Percentiles rank a stretch among this genome's conserved stretches.
phyloP scores from a whole-genome alignment of 2,329 filamentous ascomycete species.

The Xylaria sp. region DNA sequence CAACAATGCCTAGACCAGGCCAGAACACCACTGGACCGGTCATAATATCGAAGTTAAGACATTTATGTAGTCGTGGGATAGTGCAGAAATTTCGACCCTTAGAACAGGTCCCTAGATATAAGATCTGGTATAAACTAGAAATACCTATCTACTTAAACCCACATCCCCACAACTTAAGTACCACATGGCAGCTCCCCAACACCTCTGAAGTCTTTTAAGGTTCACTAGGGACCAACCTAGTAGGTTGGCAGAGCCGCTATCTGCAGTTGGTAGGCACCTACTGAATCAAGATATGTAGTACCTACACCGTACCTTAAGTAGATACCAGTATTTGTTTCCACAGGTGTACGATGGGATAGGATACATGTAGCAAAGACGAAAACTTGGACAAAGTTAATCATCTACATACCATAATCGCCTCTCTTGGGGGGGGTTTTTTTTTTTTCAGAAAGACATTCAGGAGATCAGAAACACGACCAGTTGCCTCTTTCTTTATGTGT shows the following conservation, averaged over 20 bases:
- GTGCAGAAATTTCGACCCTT: too few species aligned
- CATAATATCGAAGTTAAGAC: too few species aligned
- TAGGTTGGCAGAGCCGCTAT: neutral
- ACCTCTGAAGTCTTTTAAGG: neutral
- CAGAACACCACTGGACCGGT: too few species aligned
- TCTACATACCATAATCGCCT: too few species aligned
- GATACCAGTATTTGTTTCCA: too few species aligned
- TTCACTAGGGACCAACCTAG: neutral
- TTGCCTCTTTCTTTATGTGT: neutral
- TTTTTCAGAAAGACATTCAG: neutral
- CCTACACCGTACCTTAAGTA: too few species aligned
- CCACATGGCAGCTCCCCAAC: neutral
- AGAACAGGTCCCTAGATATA: neutral
- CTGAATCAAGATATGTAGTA: neutral
- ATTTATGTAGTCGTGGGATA: too few species aligned
- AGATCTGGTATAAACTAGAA: too few species aligned
- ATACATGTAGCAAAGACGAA: neutral
- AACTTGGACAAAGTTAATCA: neutral
- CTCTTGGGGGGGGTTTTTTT: too few species aligned
- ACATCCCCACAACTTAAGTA: slow-evolving; percentile 2
- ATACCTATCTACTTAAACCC: neutral
- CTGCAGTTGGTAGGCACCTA: neutral
- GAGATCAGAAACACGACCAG: neutral
- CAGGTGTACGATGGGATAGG: too few species aligned
- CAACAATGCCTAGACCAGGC: neutral